phyloP scores from a whole-genome alignment of 352 stramenopile species.

The Pythium aquatile region DNA sequence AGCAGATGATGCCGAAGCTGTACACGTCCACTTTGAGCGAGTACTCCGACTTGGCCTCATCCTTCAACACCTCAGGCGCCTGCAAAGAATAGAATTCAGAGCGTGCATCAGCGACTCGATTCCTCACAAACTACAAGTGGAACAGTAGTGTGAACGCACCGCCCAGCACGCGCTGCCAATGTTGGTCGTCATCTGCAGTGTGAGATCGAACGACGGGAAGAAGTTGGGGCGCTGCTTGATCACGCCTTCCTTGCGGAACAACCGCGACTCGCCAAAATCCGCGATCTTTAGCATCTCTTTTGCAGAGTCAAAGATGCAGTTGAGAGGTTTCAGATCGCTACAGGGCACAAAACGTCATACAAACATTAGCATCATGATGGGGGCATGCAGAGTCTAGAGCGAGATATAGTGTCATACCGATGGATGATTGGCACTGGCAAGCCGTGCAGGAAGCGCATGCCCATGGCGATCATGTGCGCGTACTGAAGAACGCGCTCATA shows the following conservation, averaged over 20 bases:
- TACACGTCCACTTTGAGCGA: slow-evolving; percentile 86
- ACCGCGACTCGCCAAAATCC: slow-evolving; percentile 73
- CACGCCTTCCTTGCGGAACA: slow-evolving; percentile 65
- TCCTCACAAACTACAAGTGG: too few relatives aligned
- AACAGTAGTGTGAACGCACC: slow-evolving; percentile 20
- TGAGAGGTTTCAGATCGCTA: slow-evolving; percentile 76
- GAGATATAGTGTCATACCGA: slow-evolving; percentile 27
- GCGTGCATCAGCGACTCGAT: too few relatives aligned
- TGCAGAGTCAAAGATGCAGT: slow-evolving; percentile 80
- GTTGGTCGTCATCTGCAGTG: slow-evolving; percentile 79
- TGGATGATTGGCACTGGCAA: slow-evolving; percentile 77
- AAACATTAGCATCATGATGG: background rate
- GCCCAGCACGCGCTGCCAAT: slow-evolving; percentile 82
- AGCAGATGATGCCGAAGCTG: slow-evolving; percentile 85
- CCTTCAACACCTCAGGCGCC: slow-evolving; percentile 69
- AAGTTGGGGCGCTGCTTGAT: slow-evolving; percentile 48
- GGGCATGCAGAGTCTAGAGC: background rate
- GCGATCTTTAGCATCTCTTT: slow-evolving; percentile 79
- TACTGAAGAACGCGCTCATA: slow-evolving; percentile 73
- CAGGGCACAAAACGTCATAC: background rate
- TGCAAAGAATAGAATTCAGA: slow-evolving; percentile 6
- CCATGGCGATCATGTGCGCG: slow-evolving; percentile 77
- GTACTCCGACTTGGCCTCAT: slow-evolving; percentile 67
- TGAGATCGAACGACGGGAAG: slow-evolving; percentile 61
- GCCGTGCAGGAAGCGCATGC: slow-evolving; percentile 78